A percentile compares a stretch with the other conserved stretches of the same genome.
phyloP scores from a whole-genome alignment of 1,139 yeast genomes.

The Candida glucosophila region DNA sequence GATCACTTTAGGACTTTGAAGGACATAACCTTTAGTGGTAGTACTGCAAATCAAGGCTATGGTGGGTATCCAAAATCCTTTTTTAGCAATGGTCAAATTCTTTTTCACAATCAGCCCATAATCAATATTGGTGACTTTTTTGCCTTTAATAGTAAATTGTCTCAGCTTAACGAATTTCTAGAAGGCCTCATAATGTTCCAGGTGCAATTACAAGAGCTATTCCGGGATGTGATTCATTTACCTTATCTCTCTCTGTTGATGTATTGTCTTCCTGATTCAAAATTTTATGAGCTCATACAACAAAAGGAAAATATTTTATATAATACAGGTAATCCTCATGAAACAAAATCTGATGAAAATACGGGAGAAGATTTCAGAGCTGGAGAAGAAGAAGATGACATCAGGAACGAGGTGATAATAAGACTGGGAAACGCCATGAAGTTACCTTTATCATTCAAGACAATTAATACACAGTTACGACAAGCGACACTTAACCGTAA shows the following conservation, averaged over 20 bases:
- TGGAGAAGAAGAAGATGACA: constrained; percentile 6
- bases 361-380: constrained; percentile 16
- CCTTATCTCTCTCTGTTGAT: constrained; percentile 28
- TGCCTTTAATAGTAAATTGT: constrained; percentile 17
- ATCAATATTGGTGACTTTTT: constrained; percentile 21
- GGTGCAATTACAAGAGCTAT: constrained; percentile 16
- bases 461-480: constrained; percentile 30
- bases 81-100: constrained; percentile 3
- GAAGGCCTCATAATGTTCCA: constrained; percentile 33
- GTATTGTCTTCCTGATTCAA: constrained; percentile 23
- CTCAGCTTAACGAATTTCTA: constrained; percentile 28
- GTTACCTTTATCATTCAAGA: constrained; percentile 35
- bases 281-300: constrained; percentile 28
- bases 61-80: constrained; percentile 2
- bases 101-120: constrained; percentile 21
- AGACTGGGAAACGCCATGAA: constrained; percentile 29
- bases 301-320: constrained; percentile 20
- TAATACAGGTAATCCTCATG: background rate
- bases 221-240: constrained; percentile 13
- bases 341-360: constrained; percentile 18
- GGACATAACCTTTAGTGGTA: constrained; percentile 13
- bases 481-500: constrained; percentile 8
- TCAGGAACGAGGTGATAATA: constrained; percentile 10
- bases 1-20: constrained; percentile 18
- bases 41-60: constrained; percentile 6